Evolutionary conservation across 805 yeast species (phyloP).

Genomic region (Spathaspora hagerdaliae): DNA sequence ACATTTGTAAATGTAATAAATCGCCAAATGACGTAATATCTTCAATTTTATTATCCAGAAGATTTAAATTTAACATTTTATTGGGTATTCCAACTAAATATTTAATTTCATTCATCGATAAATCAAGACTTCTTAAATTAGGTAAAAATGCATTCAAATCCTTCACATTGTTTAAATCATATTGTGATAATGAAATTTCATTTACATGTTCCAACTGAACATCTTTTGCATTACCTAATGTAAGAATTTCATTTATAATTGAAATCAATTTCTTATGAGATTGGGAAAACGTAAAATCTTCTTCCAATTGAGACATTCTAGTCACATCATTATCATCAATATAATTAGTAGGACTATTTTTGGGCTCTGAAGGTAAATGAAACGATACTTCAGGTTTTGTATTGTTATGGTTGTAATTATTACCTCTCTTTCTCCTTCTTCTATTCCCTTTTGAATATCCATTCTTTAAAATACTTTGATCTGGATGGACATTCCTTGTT

Average conservation of each 20-base stretch:
- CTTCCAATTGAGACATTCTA: conserved; percentile 33
- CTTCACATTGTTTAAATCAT: conserved; percentile 36
- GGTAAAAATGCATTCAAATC: conserved; percentile 46
- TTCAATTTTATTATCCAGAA: conserved; percentile 37
- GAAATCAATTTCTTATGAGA: conserved; percentile 41
- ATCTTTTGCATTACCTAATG: conserved; percentile 19
- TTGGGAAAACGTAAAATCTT: conserved; percentile 46
- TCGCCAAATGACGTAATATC: conserved; percentile 39
- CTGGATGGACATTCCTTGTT: neutral
- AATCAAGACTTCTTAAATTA: conserved; percentile 32
- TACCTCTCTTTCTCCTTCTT: neutral
- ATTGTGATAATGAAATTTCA: conserved; percentile 31
- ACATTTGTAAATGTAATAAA: conserved; percentile 37
- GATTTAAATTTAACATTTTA: conserved; percentile 30
- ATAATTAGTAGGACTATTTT: conserved; percentile 5
- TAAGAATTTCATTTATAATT: conserved; percentile 39
- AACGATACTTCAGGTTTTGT: conserved; percentile 37
- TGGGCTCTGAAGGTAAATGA: conserved; percentile 25
- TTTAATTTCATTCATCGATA: conserved; percentile 38
- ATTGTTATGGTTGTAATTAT: neutral
- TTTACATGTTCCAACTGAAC: conserved; percentile 39
- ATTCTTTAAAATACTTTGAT: conserved; percentile 2
- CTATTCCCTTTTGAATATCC: neutral
- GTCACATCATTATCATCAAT: conserved; percentile 31
- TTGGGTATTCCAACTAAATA: conserved; percentile 46